Percentiles rank a stretch among this genome's conserved stretches.
phyloP scores from a whole-genome alignment of 163 green algal genomes.

The Prototheca wickerhamii region DNA sequence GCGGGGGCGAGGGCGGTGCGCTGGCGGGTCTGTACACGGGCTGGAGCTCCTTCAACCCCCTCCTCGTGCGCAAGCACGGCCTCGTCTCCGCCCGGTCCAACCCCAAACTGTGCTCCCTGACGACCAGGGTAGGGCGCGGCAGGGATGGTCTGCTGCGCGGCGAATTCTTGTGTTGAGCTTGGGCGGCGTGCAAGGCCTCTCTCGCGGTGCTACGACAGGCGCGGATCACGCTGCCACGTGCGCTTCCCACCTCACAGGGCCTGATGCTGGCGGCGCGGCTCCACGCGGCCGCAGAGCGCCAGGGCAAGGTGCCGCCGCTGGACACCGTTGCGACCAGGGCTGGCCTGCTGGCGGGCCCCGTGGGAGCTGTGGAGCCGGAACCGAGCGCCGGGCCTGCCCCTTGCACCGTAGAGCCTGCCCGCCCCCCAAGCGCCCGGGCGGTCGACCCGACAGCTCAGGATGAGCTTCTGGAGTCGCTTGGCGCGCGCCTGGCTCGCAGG shows the following conservation, averaged over 20 bases:
- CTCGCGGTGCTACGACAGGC: no score
- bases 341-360: background rate
- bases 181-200: no score
- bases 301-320: slow-evolving; percentile 9
- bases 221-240: background rate
- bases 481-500: no score
- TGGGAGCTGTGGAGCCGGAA: background rate
- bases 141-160: no score
- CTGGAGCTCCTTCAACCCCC: slow-evolving; percentile 43
- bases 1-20: background rate
- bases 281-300: slow-evolving; percentile 35
- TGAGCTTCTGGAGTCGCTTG: no score
- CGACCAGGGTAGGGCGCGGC: slow-evolving; percentile 10
- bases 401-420: no score
- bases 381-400: no score
- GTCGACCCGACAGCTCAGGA: no score
- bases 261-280: slow-evolving; percentile 53
- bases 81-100: slow-evolving; percentile 32
- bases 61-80: slow-evolving; percentile 37
- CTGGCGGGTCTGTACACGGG: slow-evolving; percentile 30
- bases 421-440: no score
- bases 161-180: no score
- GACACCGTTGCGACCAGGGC: slow-evolving; percentile 2
- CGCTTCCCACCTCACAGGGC: slow-evolving; percentile 11
- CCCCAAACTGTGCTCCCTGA: slow-evolving; percentile 47